Percentiles rank a stretch among this genome's conserved stretches.
These are phyloP conservation scores for Cytospora paraplurivora DNA, from an alignment of 2,329 filamentous ascomycete species.

Conservation along the genomic window DNA sequence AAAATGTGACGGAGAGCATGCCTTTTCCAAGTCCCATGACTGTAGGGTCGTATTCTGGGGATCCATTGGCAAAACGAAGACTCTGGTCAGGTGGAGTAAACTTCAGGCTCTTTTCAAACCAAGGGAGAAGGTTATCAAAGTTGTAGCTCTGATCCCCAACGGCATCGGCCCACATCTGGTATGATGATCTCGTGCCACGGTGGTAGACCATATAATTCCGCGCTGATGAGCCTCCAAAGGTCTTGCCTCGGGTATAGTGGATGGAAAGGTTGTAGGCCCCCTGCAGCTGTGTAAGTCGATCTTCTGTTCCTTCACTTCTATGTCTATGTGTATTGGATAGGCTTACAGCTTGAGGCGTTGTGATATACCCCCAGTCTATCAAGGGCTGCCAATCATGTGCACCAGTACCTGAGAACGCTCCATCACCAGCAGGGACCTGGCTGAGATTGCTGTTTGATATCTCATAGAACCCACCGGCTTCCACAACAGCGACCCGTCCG, in stretches of 20 bases:
- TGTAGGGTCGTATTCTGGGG: neutral
- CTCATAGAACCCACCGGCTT: conserved; percentile 23
- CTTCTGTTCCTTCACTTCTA: no score
- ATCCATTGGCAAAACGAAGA: conserved; percentile 10
- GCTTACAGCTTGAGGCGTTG: conserved; percentile 13
- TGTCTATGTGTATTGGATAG: no score
- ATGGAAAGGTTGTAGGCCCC: neutral
- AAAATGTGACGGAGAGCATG: conserved; percentile 5
- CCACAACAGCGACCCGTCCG: conserved; percentile 30
- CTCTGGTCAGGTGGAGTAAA: conserved; percentile 9
- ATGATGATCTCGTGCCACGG: neutral
- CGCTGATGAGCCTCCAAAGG: conserved; percentile 10
- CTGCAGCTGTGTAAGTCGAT: no score
- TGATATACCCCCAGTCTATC: conserved; percentile 19
- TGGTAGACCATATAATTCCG: conserved; percentile 24
- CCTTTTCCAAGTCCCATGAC: neutral
- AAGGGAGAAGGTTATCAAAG: conserved; percentile 13
- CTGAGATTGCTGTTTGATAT: conserved; percentile 14
- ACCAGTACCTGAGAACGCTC: neutral
- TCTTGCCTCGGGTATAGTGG: conserved; percentile 14
- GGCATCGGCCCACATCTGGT: conserved; percentile 10
- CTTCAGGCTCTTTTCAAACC: conserved; percentile 10
- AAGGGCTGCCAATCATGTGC: neutral
- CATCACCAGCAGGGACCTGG: conserved; percentile 1
- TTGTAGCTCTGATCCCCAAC: conserved; percentile 7